phyloP scores from a whole-genome alignment of 345 rosid genomes.

The Lenwebbia sp. region DNA sequence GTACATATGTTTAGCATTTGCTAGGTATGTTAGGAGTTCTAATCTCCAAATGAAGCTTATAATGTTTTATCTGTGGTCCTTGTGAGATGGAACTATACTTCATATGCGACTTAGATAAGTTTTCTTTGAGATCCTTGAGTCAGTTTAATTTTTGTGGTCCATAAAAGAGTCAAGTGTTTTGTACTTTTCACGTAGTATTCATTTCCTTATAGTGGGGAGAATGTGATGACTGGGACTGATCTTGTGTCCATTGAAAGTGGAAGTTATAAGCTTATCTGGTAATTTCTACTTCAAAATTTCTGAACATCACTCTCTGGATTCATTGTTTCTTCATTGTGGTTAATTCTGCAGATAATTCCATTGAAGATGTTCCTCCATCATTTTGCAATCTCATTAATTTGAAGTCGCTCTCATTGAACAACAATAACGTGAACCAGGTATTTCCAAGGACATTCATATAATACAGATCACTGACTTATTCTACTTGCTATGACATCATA shows the following conservation, averaged over 20 bases:
- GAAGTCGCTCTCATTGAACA: constrained; percentile 66
- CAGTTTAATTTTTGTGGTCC: neutral
- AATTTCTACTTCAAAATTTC: neutral
- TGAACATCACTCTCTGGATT: neutral
- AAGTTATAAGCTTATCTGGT: neutral
- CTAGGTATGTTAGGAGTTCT: neutral
- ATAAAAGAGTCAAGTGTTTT: neutral
- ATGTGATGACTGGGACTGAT: neutral
- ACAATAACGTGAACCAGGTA: constrained; percentile 74
- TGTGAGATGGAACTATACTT: neutral
- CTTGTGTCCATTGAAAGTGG: neutral
- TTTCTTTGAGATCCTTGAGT: neutral
- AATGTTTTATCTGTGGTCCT: neutral
- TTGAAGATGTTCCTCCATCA: constrained; percentile 77
- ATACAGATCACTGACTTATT: neutral
- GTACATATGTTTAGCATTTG: neutral
- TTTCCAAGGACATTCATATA: neutral
- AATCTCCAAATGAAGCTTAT: neutral
- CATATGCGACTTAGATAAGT: neutral
- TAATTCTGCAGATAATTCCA: constrained; percentile 61
- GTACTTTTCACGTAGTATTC: neutral
- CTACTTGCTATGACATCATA: neutral
- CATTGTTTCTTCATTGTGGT: constrained; percentile 5
- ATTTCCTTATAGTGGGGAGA: neutral
- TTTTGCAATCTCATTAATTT: constrained; percentile 69